Percentiles rank a stretch among this genome's conserved stretches.
phyloP scores from a whole-genome alignment of 1,284 basidiomycete genomes.

The Rhodotorula sp. region DNA sequence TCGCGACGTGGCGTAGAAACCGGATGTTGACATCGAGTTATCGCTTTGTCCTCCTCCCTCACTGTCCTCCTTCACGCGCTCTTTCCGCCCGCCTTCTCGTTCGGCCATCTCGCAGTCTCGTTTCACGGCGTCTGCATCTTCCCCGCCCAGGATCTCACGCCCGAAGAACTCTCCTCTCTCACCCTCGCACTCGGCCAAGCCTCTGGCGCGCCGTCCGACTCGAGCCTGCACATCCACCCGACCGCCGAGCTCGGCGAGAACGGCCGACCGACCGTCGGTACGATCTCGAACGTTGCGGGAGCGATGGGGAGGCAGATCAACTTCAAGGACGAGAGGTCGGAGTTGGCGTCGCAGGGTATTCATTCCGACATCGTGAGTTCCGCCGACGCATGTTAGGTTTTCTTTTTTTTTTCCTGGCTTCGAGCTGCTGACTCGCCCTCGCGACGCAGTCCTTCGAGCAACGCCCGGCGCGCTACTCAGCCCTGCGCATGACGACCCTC shows the following conservation, averaged over 20 bases:
- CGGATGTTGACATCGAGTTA: background rate
- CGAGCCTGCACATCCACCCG: slow-evolving; percentile 65
- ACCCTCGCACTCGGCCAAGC: slow-evolving; percentile 58
- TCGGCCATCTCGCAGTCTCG: slow-evolving; percentile 53
- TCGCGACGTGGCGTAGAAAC: background rate
- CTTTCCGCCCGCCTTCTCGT: background rate
- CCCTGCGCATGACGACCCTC: slow-evolving; percentile 53
- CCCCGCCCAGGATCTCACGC: slow-evolving; percentile 57
- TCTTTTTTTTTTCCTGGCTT: background rate
- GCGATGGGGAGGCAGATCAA: slow-evolving; percentile 37
- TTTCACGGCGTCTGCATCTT: slow-evolving; percentile 73
- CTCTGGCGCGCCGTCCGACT: slow-evolving; percentile 59
- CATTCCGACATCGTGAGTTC: slow-evolving; percentile 11
- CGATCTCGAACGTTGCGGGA: slow-evolving; percentile 38
- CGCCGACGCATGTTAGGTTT: too few relatives aligned
- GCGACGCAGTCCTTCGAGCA: slow-evolving; percentile 56
- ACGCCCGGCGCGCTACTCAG: slow-evolving; percentile 62
- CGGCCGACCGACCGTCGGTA: slow-evolving; percentile 42
- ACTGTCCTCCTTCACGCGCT: background rate
- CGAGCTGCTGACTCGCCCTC: slow-evolving; percentile 37
- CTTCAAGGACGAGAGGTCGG: slow-evolving; percentile 36
- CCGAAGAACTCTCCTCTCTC: slow-evolving; percentile 48
- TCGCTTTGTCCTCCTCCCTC: background rate
- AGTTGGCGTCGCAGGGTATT: slow-evolving; percentile 27
- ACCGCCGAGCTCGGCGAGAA: slow-evolving; percentile 55